Conservation (phyloP, 1,284 basidiomycete genomes). For the Caloboletus inedulis region DNA sequence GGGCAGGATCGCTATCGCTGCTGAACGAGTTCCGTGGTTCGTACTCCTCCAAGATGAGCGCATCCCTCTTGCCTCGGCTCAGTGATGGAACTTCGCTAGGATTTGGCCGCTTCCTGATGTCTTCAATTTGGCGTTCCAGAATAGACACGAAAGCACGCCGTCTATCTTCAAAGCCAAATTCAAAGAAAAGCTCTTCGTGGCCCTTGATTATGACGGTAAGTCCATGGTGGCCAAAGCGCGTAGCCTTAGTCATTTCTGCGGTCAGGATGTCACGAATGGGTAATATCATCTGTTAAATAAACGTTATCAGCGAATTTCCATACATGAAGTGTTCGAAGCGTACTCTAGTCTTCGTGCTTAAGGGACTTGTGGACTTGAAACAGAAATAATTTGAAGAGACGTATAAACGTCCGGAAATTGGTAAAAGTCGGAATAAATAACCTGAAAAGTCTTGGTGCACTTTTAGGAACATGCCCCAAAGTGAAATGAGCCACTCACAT, state of each 20-base stretch:
- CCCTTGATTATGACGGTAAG: constrained; percentile 90
- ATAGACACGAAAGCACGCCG: constrained; percentile 73
- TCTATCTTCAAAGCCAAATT: constrained; percentile 79
- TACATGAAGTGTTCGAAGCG: constrained; percentile 23
- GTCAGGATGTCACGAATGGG: constrained; percentile 87
- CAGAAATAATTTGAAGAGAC: constrained; percentile 87
- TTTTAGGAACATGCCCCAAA: constrained; percentile 11
- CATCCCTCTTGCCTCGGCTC: constrained; percentile 56
- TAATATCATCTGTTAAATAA: constrained; percentile 76
- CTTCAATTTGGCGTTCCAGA: constrained; percentile 80
- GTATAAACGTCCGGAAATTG: constrained; percentile 82
- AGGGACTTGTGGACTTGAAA: constrained; percentile 79
- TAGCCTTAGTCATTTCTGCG: constrained; percentile 81
- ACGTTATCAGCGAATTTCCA: constrained; percentile 10
- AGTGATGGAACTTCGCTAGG: constrained; percentile 41
- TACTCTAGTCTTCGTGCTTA: constrained; percentile 76
- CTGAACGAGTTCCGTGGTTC: constrained; percentile 45
- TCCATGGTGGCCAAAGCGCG: constrained; percentile 85
- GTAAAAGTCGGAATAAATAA: constrained; percentile 82
- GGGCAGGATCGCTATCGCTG: constrained; percentile 41
- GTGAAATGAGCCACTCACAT: constrained; percentile 51
- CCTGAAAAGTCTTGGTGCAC: constrained; percentile 75
- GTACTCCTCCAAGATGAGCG: constrained; percentile 72
- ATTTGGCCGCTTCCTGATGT: constrained; percentile 50
- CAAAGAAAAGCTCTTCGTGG: constrained; percentile 96